Evolutionary conservation across 2,329 filamentous ascomycete species (phyloP), one percentile per base, ranked within the genome.

Genomic region (Calycina herbarum): DNA sequence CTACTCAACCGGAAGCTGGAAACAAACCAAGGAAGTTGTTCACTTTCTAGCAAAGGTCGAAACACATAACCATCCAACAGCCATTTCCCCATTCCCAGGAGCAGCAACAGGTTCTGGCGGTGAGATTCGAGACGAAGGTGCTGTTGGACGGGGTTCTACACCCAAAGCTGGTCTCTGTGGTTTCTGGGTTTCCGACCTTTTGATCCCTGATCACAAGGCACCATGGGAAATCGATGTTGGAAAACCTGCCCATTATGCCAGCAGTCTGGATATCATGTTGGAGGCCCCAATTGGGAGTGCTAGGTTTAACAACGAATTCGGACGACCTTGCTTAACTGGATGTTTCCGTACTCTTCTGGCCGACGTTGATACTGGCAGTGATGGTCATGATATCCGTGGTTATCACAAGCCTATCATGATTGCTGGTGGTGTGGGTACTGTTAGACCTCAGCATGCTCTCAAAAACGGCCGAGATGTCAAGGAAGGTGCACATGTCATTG

Each of bases 321-420:
- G 95, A 31, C 87, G 95, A 45, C 94, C 95, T 42, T 93, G 90
- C 75, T 89, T 96, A 13, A 86, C 90, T 2, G 95, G 95, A 27
- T 94, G 93, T 76, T 99, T 99, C 83, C 86, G 94, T 67, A 99
- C 95, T 0, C 84, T 99, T 45, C 86, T 96, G 35, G 91, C 89
- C 56, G 84, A 88, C 65, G 83, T 91, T 35, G 83, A 82, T 57
- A 82, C 86, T 64, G 86, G 85, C 51, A 82, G 85, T 67, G 80
- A 82, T 59, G 75, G 73, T 1, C 83, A 83, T 24, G 93, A 96
- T 71, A 85, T 92, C 74, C 86, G 94, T 71, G 95, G 95, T 29
- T 99, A 96, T 77, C 95, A 98, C 80, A 99, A 99, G 81, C 95
- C 95, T 10, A 97, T 97, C 77, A 96, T 97, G 92, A 93, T 99